phyloP scores from a whole-genome alignment of 768 basidiomycete genomes.

The Lentinula aciculospora region DNA sequence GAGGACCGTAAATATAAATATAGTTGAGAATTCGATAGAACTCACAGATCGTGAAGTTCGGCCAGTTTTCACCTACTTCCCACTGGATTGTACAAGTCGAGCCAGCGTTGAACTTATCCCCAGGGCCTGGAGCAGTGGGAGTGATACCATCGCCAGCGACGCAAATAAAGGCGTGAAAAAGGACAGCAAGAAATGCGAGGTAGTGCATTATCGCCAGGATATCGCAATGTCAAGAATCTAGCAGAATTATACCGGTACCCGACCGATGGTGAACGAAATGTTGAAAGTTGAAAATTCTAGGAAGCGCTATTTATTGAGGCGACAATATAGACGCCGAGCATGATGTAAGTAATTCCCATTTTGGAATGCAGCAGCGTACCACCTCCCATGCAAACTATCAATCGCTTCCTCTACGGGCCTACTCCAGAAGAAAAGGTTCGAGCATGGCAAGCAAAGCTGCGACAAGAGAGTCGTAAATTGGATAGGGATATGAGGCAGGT shows the following conservation, averaged over 20 bases:
- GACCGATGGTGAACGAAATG: constrained; percentile 2
- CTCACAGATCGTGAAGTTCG: constrained; percentile 31
- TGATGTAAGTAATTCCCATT: background rate
- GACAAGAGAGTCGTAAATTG: constrained; percentile 72
- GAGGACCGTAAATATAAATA: background rate
- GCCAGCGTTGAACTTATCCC: constrained; percentile 26
- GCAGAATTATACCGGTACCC: background rate
- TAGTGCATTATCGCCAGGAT: constrained; percentile 7
- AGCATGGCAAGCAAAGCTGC: constrained; percentile 86
- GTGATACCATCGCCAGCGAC: constrained; percentile 16
- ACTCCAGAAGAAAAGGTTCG: constrained; percentile 92
- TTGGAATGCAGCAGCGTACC: background rate
- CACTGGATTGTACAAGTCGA: constrained; percentile 28
- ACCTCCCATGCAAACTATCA: constrained; percentile 71
- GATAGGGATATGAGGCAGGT: constrained; percentile 98
- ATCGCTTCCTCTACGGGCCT: constrained; percentile 92
- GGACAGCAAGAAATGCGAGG: constrained; percentile 3
- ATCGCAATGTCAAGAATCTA: background rate
- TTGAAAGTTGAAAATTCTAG: background rate
- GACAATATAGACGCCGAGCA: background rate
- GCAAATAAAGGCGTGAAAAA: constrained; percentile 4
- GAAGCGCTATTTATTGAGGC: background rate
- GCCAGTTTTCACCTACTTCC: constrained; percentile 24
- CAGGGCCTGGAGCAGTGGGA: constrained; percentile 33
- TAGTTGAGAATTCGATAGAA: background rate